A percentile compares a stretch with the other conserved stretches of the same genome.
phyloP scores from a whole-genome alignment of 441 rosid genomes.

The Isatis lusitanica region DNA sequence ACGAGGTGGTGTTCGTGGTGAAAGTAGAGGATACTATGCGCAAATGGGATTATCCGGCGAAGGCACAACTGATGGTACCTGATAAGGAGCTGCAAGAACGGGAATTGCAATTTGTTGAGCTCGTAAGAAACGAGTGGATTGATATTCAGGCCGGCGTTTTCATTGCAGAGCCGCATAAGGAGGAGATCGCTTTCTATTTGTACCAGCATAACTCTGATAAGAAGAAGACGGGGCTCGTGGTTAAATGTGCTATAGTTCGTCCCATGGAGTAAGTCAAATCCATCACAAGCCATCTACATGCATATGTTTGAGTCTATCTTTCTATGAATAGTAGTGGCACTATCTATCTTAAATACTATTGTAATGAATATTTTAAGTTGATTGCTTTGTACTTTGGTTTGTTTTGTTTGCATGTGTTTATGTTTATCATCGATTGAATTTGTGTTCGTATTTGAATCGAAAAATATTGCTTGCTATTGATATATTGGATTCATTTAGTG shows the following conservation, averaged over 20 bases:
- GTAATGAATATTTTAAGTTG: background rate
- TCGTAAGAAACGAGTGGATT: conserved; percentile 48
- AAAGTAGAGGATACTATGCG: conserved; percentile 40
- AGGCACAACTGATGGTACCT: conserved; percentile 45
- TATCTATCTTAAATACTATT: background rate
- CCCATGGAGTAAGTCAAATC: conserved; percentile 30
- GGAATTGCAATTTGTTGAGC: conserved; percentile 36
- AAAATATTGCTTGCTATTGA: too few relatives aligned
- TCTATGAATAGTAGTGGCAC: background rate
- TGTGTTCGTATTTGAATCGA: background rate
- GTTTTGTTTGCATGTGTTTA: background rate
- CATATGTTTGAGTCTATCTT: background rate
- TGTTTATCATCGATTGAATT: background rate
- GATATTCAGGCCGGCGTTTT: conserved; percentile 56
- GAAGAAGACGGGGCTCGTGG: conserved; percentile 54
- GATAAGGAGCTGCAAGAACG: conserved; percentile 37
- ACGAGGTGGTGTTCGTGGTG: conserved; percentile 46
- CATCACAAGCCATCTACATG: background rate
- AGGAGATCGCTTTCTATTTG: conserved; percentile 41
- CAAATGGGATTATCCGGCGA: conserved; percentile 54
- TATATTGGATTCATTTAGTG: too few relatives aligned
- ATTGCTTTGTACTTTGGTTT: background rate
- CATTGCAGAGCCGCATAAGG: conserved; percentile 29
- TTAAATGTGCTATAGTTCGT: conserved; percentile 52
- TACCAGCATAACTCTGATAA: conserved; percentile 38